Conservation (phyloP, 331 rosid genomes). For the Stylosanthes scabra region DNA sequence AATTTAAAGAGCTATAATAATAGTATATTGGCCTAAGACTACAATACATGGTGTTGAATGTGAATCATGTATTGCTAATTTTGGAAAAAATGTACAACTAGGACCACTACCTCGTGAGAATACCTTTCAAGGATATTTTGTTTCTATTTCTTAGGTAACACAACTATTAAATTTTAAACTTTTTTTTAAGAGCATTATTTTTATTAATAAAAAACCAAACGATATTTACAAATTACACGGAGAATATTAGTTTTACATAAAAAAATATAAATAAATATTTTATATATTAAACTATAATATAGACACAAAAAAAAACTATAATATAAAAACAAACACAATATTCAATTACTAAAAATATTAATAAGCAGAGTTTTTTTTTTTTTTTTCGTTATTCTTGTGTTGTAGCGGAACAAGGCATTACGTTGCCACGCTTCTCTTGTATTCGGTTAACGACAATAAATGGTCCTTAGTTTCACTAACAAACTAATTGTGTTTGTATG, state of each 20-base stretch:
- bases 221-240: too few species aligned
- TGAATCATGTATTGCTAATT: conserved; percentile 43
- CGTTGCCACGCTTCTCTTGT: conserved; percentile 4
- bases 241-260: too few species aligned
- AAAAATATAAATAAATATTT: too few species aligned
- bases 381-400: conserved; percentile 23
- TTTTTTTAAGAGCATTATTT: too few species aligned
- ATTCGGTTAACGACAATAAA: background rate
- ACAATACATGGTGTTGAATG: conserved; percentile 26
- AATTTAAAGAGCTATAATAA: conserved; percentile 10
- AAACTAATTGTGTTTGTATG: conserved; percentile 9
- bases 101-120: conserved; percentile 45
- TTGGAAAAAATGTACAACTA: conserved; percentile 39
- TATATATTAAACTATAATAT: too few species aligned
- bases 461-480: conserved; percentile 13
- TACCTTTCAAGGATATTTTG: conserved; percentile 40
- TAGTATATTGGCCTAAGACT: too few species aligned
- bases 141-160: conserved; percentile 34
- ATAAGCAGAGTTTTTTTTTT: too few species aligned
- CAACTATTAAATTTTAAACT: conserved; percentile 1
- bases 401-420: conserved; percentile 28
- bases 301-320: too few species aligned
- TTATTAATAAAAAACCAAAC: too few species aligned
- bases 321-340: too few species aligned
- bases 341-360: too few species aligned